Evolutionary conservation across 306 rosid genomes (phyloP).

Genomic region (Nissolia schottii): DNA sequence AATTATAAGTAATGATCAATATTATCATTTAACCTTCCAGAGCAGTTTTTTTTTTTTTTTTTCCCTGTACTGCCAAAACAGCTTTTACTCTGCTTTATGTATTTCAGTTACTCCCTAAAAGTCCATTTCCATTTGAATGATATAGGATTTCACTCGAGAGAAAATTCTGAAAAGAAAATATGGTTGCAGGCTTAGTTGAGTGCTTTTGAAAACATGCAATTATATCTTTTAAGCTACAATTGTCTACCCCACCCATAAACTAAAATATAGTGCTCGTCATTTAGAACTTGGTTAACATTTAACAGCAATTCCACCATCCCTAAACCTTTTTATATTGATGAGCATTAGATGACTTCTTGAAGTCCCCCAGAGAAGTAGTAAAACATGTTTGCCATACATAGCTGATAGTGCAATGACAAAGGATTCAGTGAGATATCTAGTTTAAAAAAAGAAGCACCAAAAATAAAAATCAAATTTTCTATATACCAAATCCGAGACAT

Average conservation of each 20-base stretch:
- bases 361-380: not conserved
- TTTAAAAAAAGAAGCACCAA: not conserved
- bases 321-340: not conserved
- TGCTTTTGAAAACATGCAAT: conserved; percentile 1
- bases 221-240: not conserved
- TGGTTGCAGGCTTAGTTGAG: not conserved
- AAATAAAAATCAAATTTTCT: not conserved
- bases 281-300: conserved; percentile 11
- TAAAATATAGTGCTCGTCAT: not conserved
- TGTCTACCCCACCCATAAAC: not conserved
- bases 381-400: not conserved
- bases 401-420: not conserved
- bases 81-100: conserved; percentile 2
- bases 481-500: conserved; percentile 91
- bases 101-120: not conserved
- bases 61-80: no score
- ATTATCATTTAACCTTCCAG: conserved; percentile 17
- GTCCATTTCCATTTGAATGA: not conserved
- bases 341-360: not conserved
- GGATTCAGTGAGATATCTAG: not conserved
- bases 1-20: conserved; percentile 7
- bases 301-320: not conserved
- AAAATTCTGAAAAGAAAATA: not conserved
- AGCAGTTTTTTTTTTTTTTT: not conserved
- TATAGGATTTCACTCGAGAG: conserved; percentile 15